Evolutionary conservation across 208 protist species (phyloP), one percentile per base, ranked within the genome.

Genomic region (Vickermania ingenoplastis): DNA sequence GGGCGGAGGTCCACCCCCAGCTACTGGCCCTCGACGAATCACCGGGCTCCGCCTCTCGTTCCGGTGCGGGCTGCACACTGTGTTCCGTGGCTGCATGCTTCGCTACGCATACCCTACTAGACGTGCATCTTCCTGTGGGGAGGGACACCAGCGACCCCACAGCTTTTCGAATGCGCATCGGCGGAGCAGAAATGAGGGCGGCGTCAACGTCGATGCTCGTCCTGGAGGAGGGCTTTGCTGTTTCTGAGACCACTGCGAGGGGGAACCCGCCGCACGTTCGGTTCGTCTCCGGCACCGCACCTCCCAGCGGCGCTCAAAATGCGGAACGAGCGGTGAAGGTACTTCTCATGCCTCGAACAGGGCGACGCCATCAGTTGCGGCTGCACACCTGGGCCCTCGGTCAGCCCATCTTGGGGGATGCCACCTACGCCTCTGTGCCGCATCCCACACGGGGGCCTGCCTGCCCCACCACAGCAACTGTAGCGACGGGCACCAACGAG

Each of bases 291-390:
- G 17, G 17, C 36, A 45, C 11, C 36, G 7, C 36, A 7, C 36
- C 17, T 45, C 17, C 36, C 17, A 7, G 11, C 36, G 17, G 11
- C 36, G 17, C 36, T 7, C 7, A 45, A 17, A 17, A n/a, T 7
- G 36, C 7, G 17, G 36, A 7, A 7, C 36, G 11, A 45, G 36
- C 17, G 11, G 7, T 45, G 36, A 45, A 45, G 27, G 73, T 91
- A 25, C 60, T 75, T 22, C 67, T 94, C 0, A 28, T 63, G 7
- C 85, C 84, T 0, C 67, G 70, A 45, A 94, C 89, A 0, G 91
- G 91, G 0, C 72, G 91, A 17, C 70, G 86, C 1, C 91, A 96
- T 62, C 91, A 96, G 67, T 74, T 96, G 2, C 83, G 91, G 4
- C 76, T 96, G 50, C 88, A 95, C 73, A 86, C 79, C 57, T 65